These are phyloP conservation scores for Plasmodium gonderi DNA, from an alignment of 169 alveolate species.

Conservation along the genomic window DNA sequence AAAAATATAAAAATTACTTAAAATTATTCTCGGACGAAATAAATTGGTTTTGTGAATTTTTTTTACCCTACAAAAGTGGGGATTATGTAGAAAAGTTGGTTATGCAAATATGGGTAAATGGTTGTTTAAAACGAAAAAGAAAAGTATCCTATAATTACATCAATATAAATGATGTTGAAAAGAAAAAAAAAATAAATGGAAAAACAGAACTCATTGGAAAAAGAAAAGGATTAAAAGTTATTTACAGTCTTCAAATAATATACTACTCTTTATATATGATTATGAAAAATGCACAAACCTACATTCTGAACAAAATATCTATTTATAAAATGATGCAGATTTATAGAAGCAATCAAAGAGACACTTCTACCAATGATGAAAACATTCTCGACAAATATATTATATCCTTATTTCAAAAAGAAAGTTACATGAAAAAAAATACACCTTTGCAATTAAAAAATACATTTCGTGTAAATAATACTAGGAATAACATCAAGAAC, in stretches of 20 bases:
- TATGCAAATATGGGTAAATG: slow-evolving; percentile 51
- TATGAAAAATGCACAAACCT: slow-evolving; percentile 24
- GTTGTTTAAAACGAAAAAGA: slow-evolving; percentile 29
- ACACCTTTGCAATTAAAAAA: slow-evolving; percentile 27
- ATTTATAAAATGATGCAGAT: slow-evolving; percentile 64
- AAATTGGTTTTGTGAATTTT: slow-evolving; percentile 48
- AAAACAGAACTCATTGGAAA: slow-evolving; percentile 47
- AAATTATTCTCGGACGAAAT: slow-evolving; percentile 23
- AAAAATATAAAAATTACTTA: slow-evolving; percentile 43
- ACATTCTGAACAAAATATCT: slow-evolving; percentile 41
- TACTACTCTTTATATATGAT: slow-evolving; percentile 21
- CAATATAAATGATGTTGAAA: slow-evolving; percentile 56
- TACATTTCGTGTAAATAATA: neutral
- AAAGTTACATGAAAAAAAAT: slow-evolving; percentile 4
- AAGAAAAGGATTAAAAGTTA: slow-evolving; percentile 52
- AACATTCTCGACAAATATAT: slow-evolving; percentile 24
- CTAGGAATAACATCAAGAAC: neutral
- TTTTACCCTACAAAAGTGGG: slow-evolving; percentile 39
- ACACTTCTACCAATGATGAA: neutral
- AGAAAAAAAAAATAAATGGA: slow-evolving; percentile 34
- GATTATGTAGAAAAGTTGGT: slow-evolving; percentile 42
- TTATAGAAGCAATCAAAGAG: slow-evolving; percentile 7
- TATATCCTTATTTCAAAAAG: slow-evolving; percentile 16
- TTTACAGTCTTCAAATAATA: slow-evolving; percentile 40
- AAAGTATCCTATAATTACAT: slow-evolving; percentile 52